Evolutionary conservation across 352 stramenopile species (phyloP), one percentile per base, ranked within the genome.

Genomic region (Globisporangium rhizosaccharum): DNA sequence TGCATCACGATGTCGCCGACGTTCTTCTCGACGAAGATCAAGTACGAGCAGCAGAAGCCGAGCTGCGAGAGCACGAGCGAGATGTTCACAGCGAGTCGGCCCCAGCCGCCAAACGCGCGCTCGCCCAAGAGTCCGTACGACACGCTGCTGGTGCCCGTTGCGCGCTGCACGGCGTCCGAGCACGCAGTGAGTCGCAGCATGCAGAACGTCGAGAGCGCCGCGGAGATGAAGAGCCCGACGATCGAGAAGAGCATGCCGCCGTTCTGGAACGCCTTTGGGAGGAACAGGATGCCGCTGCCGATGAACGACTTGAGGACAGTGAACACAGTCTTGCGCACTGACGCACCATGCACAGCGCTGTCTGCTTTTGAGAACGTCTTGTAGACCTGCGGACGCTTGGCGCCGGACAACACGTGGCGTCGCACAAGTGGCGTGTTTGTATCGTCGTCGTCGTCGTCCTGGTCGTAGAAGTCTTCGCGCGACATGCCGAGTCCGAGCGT

Each of bases 251-350:
- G 65, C 70, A 88, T 86, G 52, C 79, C 79, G 53, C 79, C 79
- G 41, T 83, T 78, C 59, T 82, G 70, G 55, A 88, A 88, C 33
- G 72, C 79, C 51, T 85, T 82, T 30, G 79, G 79, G 50, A 88
- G 51, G 63, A 88, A 88, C 54, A 88, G 48, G 51, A 88, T 83
- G 20, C 79, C 79, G 50, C 76, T 88, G 36, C 79, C 79, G 47
- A 88, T 80, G 45, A 88, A 88, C 53, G 76, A 82, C 50, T 88
- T 88, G 65, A 88, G 75, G 56, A 88, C 79, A 51, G 76, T 83
- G 58, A 88, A 85, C 23, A 85, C 67, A 1, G 75, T 85, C 56
- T 85, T 85, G 7, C 72, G 62, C 37, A 82, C 61, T 0, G 71
- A 76, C 0, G 75, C 75, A 33, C 75, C 73, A 39, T 39, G 17